phyloP scores from a whole-genome alignment of 2,329 filamentous ascomycete genomes.

The Sclerotinia trifoliorum region DNA sequence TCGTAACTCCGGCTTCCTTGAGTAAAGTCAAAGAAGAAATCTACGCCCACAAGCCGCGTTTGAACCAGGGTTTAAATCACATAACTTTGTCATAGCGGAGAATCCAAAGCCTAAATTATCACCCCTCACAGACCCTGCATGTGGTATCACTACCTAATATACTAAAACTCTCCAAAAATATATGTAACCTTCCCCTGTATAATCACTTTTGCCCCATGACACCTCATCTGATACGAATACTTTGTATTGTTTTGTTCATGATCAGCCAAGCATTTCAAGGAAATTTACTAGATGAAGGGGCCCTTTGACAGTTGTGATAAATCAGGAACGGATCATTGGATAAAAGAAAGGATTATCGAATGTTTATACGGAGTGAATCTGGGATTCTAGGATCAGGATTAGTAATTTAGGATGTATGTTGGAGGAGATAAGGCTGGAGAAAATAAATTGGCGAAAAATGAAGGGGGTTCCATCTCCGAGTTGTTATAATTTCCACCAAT shows the following conservation, averaged over 20 bases:
- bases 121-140: conserved; percentile 22
- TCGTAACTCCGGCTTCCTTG: background rate
- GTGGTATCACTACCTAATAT: conserved; percentile 8
- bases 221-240: conserved; percentile 32
- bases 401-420: background rate
- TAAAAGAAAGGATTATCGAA: no score
- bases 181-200: conserved; percentile 1
- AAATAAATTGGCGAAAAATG: conserved; percentile 12
- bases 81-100: conserved; percentile 20
- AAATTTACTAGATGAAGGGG: background rate
- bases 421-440: background rate
- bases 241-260: conserved; percentile 27
- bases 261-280: conserved; percentile 5
- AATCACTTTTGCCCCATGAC: conserved; percentile 12
- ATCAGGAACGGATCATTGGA: background rate
- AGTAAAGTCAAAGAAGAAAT: conserved; percentile 13
- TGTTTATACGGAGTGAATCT: background rate
- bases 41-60: conserved; percentile 17
- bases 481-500: conserved; percentile 7
- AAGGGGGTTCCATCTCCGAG: conserved; percentile 5
- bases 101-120: conserved; percentile 4
- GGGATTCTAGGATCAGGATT: background rate
- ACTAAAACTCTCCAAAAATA: background rate
- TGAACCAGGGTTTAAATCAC: conserved; percentile 6
- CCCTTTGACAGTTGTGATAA: background rate